A percentile compares a stretch with the other conserved stretches of the same genome.
Evolutionary conservation across 495 filamentous ascomycete species (phyloP).

Genomic region (Lasiosphaeria hispida): DNA sequence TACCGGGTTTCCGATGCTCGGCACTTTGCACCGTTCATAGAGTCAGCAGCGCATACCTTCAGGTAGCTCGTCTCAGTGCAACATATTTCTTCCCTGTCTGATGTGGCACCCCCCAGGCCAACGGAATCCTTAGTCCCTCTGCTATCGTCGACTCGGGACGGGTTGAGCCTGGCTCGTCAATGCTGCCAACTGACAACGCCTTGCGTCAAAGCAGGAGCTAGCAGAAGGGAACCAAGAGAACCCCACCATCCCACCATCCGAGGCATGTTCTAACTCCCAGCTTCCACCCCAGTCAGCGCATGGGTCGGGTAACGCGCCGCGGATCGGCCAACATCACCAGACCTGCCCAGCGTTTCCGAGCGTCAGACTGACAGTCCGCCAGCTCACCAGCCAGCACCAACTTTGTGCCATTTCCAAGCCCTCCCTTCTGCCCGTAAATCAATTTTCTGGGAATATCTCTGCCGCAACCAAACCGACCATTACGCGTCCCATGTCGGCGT

Average conservation of each 20-base stretch:
- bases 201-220: not conserved
- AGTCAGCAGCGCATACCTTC: no score
- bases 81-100: no score
- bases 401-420: not conserved
- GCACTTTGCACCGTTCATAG: no score
- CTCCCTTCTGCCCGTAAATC: not conserved
- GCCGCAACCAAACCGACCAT: not conserved
- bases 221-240: not conserved
- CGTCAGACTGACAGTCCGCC: not conserved
- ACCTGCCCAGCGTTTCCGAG: not conserved
- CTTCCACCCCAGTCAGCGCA: not conserved
- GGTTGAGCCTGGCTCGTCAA: not conserved
- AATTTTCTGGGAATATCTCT: no score
- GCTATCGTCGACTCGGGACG: not conserved
- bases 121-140: not conserved
- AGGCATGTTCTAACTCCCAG: constrained; percentile 9
- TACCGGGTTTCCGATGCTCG: no score
- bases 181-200: not conserved
- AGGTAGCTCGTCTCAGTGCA: no score
- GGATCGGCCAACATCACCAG: constrained; percentile 16
- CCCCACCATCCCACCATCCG: constrained; percentile 17
- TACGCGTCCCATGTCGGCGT: not conserved
- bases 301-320: constrained; percentile 11
- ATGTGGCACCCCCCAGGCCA: no score
- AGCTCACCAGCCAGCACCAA: not conserved